Conservation (phyloP, 2,329 filamentous ascomycete genomes). For the Claviceps paspali region DNA sequence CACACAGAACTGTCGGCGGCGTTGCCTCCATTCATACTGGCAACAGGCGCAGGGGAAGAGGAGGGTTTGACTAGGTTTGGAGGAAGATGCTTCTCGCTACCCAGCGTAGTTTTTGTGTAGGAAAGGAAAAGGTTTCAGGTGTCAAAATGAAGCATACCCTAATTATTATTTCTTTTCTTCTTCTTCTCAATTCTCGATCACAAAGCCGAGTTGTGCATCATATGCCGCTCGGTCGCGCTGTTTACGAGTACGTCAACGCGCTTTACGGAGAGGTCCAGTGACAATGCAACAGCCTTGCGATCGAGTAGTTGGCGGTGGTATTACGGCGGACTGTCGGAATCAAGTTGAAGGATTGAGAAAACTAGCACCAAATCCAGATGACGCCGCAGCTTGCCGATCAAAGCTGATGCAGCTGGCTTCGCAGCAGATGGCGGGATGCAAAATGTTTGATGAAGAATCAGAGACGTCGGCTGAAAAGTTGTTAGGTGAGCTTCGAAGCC, state of each 20-base stretch:
- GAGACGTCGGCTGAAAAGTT: conserved; percentile 18
- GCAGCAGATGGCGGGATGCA: conserved; percentile 13
- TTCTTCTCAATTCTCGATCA: conserved; percentile 11
- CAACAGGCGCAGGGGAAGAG: conserved; percentile 1
- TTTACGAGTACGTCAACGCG: conserved; percentile 19
- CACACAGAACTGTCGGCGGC: conserved; percentile 5
- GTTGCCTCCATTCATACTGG: conserved; percentile 7
- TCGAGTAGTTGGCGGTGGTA: conserved; percentile 3
- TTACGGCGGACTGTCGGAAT: conserved; percentile 5
- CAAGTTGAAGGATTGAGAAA: conserved; percentile 7
- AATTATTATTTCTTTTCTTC: conserved; percentile 11
- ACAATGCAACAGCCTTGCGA: conserved; percentile 7
- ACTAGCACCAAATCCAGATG: conserved; percentile 10
- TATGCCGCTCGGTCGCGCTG: conserved; percentile 13
- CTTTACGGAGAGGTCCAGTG: conserved; percentile 6
- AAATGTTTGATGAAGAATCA: conserved; percentile 15
- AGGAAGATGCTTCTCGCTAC: background rate
- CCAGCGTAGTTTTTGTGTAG: background rate
- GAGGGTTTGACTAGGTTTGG: background rate
- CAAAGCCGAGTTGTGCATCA: background rate
- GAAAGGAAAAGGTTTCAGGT: conserved; percentile 12
- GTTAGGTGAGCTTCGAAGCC: conserved; percentile 13
- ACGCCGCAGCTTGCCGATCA: conserved; percentile 12
- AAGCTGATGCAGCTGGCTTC: conserved; percentile 9
- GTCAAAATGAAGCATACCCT: conserved; percentile 17